These are phyloP conservation scores for Achaetomium macrosporum DNA, from an alignment of 2,329 filamentous ascomycete genomes.

Conservation along the genomic window DNA sequence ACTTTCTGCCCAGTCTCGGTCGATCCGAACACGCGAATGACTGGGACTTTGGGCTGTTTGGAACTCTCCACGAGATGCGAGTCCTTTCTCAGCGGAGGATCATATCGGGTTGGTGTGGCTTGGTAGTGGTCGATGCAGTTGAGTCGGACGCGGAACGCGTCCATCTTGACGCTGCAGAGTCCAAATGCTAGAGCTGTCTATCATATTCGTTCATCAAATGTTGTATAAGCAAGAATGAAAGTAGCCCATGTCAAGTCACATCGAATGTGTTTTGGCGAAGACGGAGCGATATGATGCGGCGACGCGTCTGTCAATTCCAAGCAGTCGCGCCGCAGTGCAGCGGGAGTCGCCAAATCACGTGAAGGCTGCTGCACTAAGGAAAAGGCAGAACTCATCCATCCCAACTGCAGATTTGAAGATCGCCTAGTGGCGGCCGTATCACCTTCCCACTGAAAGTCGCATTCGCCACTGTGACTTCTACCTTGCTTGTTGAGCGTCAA, in stretches of 20 bases:
- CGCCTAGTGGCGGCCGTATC: too few species aligned
- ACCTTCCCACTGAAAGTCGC: too few species aligned
- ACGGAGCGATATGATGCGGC: too few species aligned
- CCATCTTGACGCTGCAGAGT: constrained; percentile 39
- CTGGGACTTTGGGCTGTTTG: constrained; percentile 68
- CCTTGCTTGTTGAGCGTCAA: too few species aligned
- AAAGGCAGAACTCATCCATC: not conserved
- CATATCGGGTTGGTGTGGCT: constrained; percentile 68
- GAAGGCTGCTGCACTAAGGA: not conserved
- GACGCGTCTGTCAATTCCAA: not conserved
- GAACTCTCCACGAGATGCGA: constrained; percentile 52
- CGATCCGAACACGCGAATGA: constrained; percentile 85
- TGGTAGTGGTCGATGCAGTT: constrained; percentile 98
- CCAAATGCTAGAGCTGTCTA: not conserved
- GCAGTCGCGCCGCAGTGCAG: constrained; percentile 7
- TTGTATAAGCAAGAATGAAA: not conserved
- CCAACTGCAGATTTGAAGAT: too few species aligned
- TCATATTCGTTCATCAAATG: constrained; percentile 1
- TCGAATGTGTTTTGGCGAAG: too few species aligned
- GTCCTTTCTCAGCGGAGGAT: constrained; percentile 69
- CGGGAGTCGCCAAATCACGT: constrained; percentile 13
- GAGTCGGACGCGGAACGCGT: constrained; percentile 80
- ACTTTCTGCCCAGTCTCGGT: constrained; percentile 95
- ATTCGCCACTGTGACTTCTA: too few species aligned
- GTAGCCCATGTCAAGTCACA: too few species aligned